Percentiles rank a stretch among this genome's conserved stretches.
These are phyloP conservation scores for Nicotiana otophora DNA, from an alignment of 257 asterid genomes.

Conservation along the genomic window DNA sequence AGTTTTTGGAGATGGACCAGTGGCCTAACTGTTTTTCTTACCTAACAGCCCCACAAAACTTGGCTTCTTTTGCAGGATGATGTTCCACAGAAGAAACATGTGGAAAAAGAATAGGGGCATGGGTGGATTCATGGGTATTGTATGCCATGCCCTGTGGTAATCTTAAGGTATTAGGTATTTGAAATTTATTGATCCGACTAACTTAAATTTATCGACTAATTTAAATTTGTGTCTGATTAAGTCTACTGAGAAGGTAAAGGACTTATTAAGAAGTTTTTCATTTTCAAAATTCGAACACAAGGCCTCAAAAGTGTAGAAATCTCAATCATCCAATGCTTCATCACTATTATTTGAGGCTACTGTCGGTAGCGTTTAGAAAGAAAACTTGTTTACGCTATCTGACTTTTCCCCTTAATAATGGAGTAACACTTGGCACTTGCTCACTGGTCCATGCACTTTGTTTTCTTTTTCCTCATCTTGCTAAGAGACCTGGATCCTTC, in stretches of 20 bases:
- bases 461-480: background rate
- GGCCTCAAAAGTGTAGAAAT: no score
- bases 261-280: no score
- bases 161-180: background rate
- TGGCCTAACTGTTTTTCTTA: conserved; percentile 9
- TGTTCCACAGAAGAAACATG: background rate
- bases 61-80: background rate
- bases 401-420: background rate
- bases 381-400: background rate
- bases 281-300: background rate
- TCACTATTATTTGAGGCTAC: background rate
- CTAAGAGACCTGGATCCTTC: background rate
- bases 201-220: background rate
- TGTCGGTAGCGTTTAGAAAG: background rate
- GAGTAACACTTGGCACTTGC: background rate
- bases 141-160: background rate
- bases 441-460: background rate
- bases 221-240: background rate
- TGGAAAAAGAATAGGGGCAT: background rate
- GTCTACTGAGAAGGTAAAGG: background rate
- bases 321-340: background rate
- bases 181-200: background rate
- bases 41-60: conserved; percentile 16
- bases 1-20: background rate
- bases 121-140: background rate